Percentiles rank a stretch among this genome's conserved stretches.
These are phyloP conservation scores for Penicillium sumatraense DNA, from an alignment of 2,329 filamentous ascomycete species.

Conservation along the genomic window DNA sequence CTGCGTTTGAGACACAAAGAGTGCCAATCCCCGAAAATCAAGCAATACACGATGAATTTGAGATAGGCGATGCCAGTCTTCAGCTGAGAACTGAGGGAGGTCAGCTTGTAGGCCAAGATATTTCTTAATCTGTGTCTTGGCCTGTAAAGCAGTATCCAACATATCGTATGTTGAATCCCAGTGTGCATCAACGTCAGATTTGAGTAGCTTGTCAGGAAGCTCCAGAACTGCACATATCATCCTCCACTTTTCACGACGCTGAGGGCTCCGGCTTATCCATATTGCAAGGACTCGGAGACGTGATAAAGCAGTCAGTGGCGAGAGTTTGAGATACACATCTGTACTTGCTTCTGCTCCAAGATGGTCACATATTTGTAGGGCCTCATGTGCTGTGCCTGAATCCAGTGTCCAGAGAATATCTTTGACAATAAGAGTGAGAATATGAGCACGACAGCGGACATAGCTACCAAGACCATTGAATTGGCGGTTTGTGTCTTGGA, in stretches of 20 bases:
- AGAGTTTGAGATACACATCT: too few relatives aligned
- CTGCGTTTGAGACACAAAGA: conserved; percentile 4
- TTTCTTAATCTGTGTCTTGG: conserved; percentile 6
- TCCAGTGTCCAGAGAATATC: conserved; percentile 6
- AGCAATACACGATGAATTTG: conserved; percentile 4
- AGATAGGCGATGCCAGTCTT: conserved; percentile 8
- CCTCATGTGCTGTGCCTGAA: conserved; percentile 6
- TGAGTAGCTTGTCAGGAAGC: conserved; percentile 8
- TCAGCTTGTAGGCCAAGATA: conserved; percentile 5
- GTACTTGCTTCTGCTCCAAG: not conserved
- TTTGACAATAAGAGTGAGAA: conserved; percentile 11
- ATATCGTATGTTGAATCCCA: conserved; percentile 15
- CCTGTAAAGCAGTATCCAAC: not conserved
- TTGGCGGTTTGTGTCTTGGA: not conserved
- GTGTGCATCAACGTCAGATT: conserved; percentile 6
- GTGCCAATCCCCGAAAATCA: conserved; percentile 8
- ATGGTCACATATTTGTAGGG: not conserved
- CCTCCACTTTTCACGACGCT: conserved; percentile 9
- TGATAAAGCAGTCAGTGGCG: not conserved
- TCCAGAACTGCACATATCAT: conserved; percentile 4
- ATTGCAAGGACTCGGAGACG: conserved; percentile 8
- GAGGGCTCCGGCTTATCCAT: conserved; percentile 9
- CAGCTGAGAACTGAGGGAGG: conserved; percentile 4
- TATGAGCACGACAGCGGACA: conserved; percentile 10
- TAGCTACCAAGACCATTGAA: conserved; percentile 4